Evolutionary conservation across 208 protist species (phyloP).

Genomic region (Wallacemonas rigidus): DNA sequence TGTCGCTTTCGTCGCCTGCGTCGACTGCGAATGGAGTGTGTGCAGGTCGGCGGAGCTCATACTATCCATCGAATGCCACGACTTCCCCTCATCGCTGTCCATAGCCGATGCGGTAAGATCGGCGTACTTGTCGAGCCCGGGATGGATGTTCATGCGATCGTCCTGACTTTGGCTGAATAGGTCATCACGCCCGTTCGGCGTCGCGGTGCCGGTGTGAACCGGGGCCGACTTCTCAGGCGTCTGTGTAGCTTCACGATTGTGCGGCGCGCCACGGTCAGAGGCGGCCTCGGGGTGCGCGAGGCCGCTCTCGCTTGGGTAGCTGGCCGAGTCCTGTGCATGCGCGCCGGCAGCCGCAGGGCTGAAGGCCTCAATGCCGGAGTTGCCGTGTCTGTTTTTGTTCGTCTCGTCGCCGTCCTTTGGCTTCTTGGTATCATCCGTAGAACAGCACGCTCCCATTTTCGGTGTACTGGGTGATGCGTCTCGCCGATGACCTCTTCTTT

Average conservation of each 20-base stretch:
- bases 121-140: conserved; percentile 25
- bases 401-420: conserved; percentile 4
- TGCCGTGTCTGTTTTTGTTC: neutral
- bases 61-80: conserved; percentile 16
- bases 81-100: conserved; percentile 16
- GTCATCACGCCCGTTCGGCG: conserved; percentile 8
- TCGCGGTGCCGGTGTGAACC: neutral
- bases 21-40: conserved; percentile 10
- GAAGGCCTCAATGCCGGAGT: no score
- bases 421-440: conserved; percentile 20
- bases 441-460: conserved; percentile 15
- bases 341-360: neutral
- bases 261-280: no score
- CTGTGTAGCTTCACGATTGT: no score
- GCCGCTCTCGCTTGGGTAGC: conserved; percentile 2
- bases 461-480: neutral
- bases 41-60: conserved; percentile 15
- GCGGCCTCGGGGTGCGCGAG: neutral
- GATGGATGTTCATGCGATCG: conserved; percentile 10
- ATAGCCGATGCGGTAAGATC: conserved; percentile 13
- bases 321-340: neutral
- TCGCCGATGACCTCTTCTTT: neutral
- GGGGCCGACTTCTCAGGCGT: no score
- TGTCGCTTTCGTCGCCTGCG: conserved; percentile 9
- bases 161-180: conserved; percentile 23